Evolutionary conservation across 345 rosid species (phyloP), one percentile per base, ranked within the genome.

Genomic region (Rhodomyrtus tomentosa): DNA sequence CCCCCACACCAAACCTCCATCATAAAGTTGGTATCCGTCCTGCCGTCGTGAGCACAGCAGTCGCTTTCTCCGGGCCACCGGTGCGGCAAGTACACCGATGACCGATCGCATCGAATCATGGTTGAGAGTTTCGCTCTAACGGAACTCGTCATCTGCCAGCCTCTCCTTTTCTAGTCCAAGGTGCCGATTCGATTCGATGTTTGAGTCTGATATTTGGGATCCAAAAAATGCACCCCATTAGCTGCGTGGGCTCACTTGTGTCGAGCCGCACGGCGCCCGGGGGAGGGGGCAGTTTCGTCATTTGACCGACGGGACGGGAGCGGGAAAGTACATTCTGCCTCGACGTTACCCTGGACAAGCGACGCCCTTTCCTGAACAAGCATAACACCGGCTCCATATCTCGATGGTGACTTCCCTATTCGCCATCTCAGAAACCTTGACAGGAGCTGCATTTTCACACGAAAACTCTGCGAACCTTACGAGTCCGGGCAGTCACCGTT

Each of bases 371-470:
- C 16, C 22, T 0, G 1, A 32, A 32, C 6, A 62, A 62, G 9
- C 32, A 0, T 15, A 29, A 5, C 20, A 16, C 32, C 5, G 12
- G 20, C 74, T 29, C 2, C 74, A 29, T 40, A 15, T 62, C 32
- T 15, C 40, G 5, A 29, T 1, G 0, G 0, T 1, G 0, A 29
- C 40, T 5, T 62, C 16, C 1, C 3, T 22, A 29, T 29, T 16
- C 4, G 21, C 0, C 21, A 29, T 7, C 4, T 59, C 4, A 3
- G 9, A 59, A 59, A 59, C 22, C n/a, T 29, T 0, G 3, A 4
- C 3, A 4, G 38, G 2, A 59, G 11, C 16, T 22, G 1, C 74
- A 3, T 15, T 5, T 62, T n/a, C 16, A 15, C 27, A 2, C 0
- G 2, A 59, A 18, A 8, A n/a, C 21, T 7, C 40, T 15, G 10